Base-by-base conservation (phyloP, 148 eudicot species). In the Fagopyrum esculentum region DNA sequence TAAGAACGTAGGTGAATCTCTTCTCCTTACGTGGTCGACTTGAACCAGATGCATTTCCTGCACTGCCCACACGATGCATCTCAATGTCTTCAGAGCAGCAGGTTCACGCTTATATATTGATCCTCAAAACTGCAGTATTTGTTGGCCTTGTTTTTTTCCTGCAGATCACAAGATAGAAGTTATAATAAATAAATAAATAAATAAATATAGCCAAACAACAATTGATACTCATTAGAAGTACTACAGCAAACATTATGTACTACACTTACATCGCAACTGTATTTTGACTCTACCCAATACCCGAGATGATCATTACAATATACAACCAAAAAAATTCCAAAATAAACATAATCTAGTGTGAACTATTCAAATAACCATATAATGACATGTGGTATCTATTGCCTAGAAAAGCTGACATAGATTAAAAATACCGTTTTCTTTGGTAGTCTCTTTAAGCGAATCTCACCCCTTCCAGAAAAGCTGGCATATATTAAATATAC, bases 41-140 rank as follows among this genome's bases (percentile, higher is more conserved):
- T 60, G 95, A 89, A 82, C 88, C 87, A 61, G 92, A 80, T 72
- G 93, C 79, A 86, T 90, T 91, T 80, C 98, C 97, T 69, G 93
- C 85, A 80, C 98, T 91, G 71, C 88, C 97, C 70, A 91, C 98
- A 15, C 98, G 96, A 85, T 94, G 97, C 98, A 94, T 94, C 78
- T 81, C 89, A 68, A 75, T 68, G 82, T 59, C 17, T 52, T 84
- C 91, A 80, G 73, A 71, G 46, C 56, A 72, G 6, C 13, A 12
- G 61, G 6, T 63, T 51, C 60, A 26, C 8, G 68, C 48, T 49
- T 13, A 79, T 49, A 43, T 50, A 46, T 46, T 35, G n/a, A 72
- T 15, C 35, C 22, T 6, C 51, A 70, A 16, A 16, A 17, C 10
- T 70, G 52, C 16, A 70, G 26, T 29, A 44, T 16, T 70, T 70